Percentiles rank a stretch among this genome's conserved stretches.
These are phyloP conservation scores for Closterium sp. DNA, from an alignment of 139 green algal genomes.

Conservation along the genomic window DNA sequence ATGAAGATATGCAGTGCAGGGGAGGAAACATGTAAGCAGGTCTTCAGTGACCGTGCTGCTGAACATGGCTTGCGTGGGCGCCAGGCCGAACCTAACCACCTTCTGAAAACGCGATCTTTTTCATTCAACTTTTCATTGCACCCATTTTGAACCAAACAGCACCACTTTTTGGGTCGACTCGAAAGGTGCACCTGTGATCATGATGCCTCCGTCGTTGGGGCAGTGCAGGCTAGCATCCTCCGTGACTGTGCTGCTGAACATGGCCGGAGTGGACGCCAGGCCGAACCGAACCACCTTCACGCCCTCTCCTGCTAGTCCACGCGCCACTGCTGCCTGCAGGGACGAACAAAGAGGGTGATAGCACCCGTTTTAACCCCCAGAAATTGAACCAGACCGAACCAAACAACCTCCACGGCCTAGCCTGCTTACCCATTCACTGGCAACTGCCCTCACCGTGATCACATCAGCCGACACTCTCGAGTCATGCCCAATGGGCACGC, in stretches of 20 bases:
- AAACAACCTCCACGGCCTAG: not conserved
- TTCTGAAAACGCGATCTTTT: not conserved
- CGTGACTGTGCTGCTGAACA: conserved; percentile 88
- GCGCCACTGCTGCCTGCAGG: conserved; percentile 13
- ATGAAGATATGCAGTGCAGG: not conserved
- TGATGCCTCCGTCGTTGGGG: conserved; percentile 66
- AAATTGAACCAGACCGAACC: too few species aligned
- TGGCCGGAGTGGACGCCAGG: conserved; percentile 81
- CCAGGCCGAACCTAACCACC: conserved; percentile 54
- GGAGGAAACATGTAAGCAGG: not conserved
- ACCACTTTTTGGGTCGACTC: too few species aligned
- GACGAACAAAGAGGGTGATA: too few species aligned
- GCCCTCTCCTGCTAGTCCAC: conserved; percentile 25
- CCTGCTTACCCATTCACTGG: too few species aligned
- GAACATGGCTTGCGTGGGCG: conserved; percentile 92
- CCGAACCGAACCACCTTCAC: conserved; percentile 38
- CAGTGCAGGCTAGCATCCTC: conserved; percentile 9
- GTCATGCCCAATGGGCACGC: too few species aligned
- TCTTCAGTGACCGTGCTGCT: conserved; percentile 73
- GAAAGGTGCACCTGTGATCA: conserved; percentile 59
- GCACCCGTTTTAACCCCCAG: too few species aligned
- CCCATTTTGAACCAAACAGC: too few species aligned
- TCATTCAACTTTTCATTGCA: too few species aligned
- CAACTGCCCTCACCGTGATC: too few species aligned
- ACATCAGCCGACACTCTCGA: too few species aligned